Evolutionary conservation across 2,329 filamentous ascomycete genomes (phyloP), one percentile per base, ranked within the genome.

Genomic region (Xylaria multiplex): DNA sequence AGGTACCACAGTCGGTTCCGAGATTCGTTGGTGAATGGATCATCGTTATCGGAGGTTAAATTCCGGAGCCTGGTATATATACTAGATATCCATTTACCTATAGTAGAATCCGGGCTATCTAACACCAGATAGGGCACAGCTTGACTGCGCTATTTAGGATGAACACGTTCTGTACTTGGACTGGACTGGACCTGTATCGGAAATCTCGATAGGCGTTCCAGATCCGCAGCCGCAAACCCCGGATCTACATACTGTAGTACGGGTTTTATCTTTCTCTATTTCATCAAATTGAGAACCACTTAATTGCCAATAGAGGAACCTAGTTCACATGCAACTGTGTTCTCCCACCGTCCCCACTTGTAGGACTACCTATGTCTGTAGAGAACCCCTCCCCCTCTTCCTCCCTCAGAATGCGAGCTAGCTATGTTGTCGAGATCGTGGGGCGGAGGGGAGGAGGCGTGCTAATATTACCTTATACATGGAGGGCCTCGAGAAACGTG

Each of bases 161-260:
- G 63, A 13, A 45, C 37, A 35, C 32, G 32, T 35, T 35, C 27
- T 35, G 37, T 40, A 40, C 37, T 14, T 14, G 48, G 35, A 50
- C 46, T 49, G 30, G 35, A 37, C 48, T 62, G 48, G 32, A 27
- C 27, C 27, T 27, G 27, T 27, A 65, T 65, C 62, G 52, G 55
- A n/a, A 65, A 62, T 66, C 52, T 63, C 52, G 43, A 50, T 59
- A 45, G 42, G 42, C 55, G 66, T 60, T 63, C 66, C 62, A 63
- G 63, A 63, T 66, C 62, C 49, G 59, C 35, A 57, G 59, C 63
- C 63, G 55, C 66, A 66, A 68, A 59, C 55, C 66, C 66, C 63
- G 64, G 50, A 66, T 65, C 53, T 54, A 59, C 48, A 60, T 43
- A 46, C 5, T 27, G 27, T 27, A 27, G 27, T 27, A 27, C 27